Conservation (phyloP, 805 yeast species). For the Diddensiella caesifluorescens region DNA sequence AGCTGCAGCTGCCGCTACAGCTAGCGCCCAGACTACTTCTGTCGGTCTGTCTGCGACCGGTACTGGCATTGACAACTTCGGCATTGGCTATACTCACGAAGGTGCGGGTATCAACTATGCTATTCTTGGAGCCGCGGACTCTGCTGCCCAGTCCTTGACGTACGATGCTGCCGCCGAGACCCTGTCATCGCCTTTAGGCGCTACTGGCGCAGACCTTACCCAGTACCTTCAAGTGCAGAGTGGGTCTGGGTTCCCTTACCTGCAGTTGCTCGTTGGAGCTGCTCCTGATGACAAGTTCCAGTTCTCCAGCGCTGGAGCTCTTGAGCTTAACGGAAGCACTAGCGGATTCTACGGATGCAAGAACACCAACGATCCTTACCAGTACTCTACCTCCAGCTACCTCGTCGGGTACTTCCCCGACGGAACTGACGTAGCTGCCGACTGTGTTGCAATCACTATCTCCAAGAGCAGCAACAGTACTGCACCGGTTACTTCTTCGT, state of each 20-base stretch:
- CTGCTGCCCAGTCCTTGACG: conserved; percentile 24
- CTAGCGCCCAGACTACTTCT: conserved; percentile 14
- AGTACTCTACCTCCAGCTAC: conserved; percentile 31
- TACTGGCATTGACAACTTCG: conserved; percentile 28
- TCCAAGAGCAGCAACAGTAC: neutral
- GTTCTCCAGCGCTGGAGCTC: conserved; percentile 20
- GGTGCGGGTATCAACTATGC: conserved; percentile 44
- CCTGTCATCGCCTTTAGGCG: neutral
- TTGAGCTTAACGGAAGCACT: conserved; percentile 32
- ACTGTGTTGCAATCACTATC: conserved; percentile 5
- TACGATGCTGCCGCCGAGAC: conserved; percentile 8
- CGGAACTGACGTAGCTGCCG: conserved; percentile 1
- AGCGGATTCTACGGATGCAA: conserved; percentile 38
- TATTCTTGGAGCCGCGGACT: conserved; percentile 29
- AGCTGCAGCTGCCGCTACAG: conserved; percentile 19
- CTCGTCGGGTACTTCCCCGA: conserved; percentile 22
- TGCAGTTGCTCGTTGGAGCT: conserved; percentile 7
- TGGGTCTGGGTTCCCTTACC: neutral
- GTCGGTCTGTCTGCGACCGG: conserved; percentile 9
- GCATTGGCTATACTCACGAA: conserved; percentile 35
- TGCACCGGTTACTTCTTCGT: conserved; percentile 1
- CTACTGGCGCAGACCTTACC: conserved; percentile 3
- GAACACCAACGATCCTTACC: conserved; percentile 43
- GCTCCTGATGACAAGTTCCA: conserved; percentile 7
- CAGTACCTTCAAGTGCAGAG: neutral